Percentiles rank a stretch among this genome's conserved stretches.
phyloP scores from a whole-genome alignment of 2,329 filamentous ascomycete genomes.

The Ophiosphaerella narmari region DNA sequence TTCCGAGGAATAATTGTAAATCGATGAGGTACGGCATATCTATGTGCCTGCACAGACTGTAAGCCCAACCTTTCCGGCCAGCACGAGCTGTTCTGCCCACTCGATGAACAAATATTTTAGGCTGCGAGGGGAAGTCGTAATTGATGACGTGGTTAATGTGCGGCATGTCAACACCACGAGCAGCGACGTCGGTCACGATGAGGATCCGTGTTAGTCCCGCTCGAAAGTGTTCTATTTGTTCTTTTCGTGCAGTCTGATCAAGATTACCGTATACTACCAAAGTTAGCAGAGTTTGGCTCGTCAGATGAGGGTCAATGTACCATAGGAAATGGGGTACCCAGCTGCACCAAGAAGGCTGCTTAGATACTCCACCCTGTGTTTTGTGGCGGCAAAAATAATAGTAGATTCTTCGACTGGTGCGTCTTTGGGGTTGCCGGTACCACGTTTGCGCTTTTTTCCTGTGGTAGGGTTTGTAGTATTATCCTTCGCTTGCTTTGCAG shows the following conservation, averaged over 20 bases:
- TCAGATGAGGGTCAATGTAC: slow-evolving; percentile 15
- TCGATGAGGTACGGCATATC: slow-evolving; percentile 93
- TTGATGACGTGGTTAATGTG: slow-evolving; percentile 97
- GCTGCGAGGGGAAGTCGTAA: slow-evolving; percentile 95
- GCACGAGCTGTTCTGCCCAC: slow-evolving; percentile 96
- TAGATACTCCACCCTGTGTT: slow-evolving; percentile 96
- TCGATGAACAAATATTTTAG: slow-evolving; percentile 95
- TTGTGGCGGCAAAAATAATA: slow-evolving; percentile 91
- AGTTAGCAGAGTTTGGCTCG: slow-evolving; percentile 2
- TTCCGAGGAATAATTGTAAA: slow-evolving; percentile 91
- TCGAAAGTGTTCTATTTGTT: slow-evolving; percentile 90
- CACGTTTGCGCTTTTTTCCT: slow-evolving; percentile 75
- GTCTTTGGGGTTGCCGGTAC: slow-evolving; percentile 60
- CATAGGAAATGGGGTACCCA: slow-evolving; percentile 86
- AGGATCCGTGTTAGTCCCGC: slow-evolving; percentile 83
- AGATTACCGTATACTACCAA: slow-evolving; percentile 81
- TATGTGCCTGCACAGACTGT: slow-evolving; percentile 83
- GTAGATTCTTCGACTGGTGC: slow-evolving; percentile 89
- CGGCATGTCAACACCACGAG: slow-evolving; percentile 97
- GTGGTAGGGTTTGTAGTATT: slow-evolving; percentile 51
- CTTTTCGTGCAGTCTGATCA: slow-evolving; percentile 89
- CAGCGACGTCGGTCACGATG: slow-evolving; percentile 95
- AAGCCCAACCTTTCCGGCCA: slow-evolving; percentile 90
- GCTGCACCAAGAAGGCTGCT: slow-evolving; percentile 76
- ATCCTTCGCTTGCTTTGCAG: slow-evolving; percentile 51